phyloP scores from a whole-genome alignment of 352 stramenopile species.

The Pythium biforme region DNA sequence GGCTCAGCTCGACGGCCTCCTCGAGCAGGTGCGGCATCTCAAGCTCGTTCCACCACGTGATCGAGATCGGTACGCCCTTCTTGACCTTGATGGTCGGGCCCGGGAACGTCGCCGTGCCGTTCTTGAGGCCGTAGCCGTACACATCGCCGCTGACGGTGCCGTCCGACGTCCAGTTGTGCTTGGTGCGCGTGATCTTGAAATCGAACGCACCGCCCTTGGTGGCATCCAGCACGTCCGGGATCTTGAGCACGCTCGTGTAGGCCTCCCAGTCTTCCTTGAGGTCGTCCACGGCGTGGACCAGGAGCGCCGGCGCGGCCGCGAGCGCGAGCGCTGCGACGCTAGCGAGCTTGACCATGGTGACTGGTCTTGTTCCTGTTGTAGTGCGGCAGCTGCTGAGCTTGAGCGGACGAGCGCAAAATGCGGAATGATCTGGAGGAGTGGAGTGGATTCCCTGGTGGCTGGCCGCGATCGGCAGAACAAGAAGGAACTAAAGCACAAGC shows the following conservation, averaged over 20 bases:
- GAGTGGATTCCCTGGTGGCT: neutral
- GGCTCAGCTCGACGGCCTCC: slow-evolving; percentile 41
- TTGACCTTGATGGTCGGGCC: slow-evolving; percentile 41
- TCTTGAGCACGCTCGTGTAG: slow-evolving; percentile 31
- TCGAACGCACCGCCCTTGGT: slow-evolving; percentile 36
- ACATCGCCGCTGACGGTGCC: slow-evolving; percentile 26
- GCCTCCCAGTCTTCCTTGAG: slow-evolving; percentile 41
- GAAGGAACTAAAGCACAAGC: slow-evolving; percentile 40
- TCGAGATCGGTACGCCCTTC: slow-evolving; percentile 28
- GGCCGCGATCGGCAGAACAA: slow-evolving; percentile 54
- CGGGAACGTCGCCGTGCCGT: slow-evolving; percentile 29
- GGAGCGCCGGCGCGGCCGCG: slow-evolving; percentile 1
- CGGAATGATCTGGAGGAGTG: slow-evolving; percentile 9
- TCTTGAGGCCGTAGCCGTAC: slow-evolving; percentile 37
- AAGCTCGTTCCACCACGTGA: slow-evolving; percentile 51
- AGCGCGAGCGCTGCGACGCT: slow-evolving; percentile 16
- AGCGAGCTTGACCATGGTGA: slow-evolving; percentile 10
- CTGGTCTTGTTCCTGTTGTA: neutral
- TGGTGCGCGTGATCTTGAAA: slow-evolving; percentile 31
- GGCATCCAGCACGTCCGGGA: slow-evolving; percentile 43
- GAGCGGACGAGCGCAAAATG: slow-evolving; percentile 20
- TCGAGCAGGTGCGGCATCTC: slow-evolving; percentile 45
- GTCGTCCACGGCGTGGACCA: slow-evolving; percentile 22
- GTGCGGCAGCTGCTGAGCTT: neutral
- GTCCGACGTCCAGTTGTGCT: slow-evolving; percentile 35